These are phyloP conservation scores for Takashimella koratensis DNA, from an alignment of 1,284 basidiomycete genomes.

Conservation along the genomic window DNA sequence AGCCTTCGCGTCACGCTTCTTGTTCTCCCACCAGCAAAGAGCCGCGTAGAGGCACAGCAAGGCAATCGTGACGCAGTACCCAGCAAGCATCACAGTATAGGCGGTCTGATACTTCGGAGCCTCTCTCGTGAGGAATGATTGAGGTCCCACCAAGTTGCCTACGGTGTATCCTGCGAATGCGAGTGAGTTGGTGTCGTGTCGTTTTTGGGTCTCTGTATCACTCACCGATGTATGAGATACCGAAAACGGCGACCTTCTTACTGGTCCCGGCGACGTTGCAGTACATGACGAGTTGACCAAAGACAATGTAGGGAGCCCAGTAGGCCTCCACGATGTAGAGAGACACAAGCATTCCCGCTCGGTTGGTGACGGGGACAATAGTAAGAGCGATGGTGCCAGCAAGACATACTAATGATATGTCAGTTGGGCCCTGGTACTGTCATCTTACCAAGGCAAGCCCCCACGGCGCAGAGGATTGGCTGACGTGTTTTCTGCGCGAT, in stretches of 20 bases:
- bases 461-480: constrained; percentile 15
- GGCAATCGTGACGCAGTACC: constrained; percentile 22
- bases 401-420: constrained; percentile 2
- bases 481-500: constrained; percentile 19
- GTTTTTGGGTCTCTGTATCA: too few relatives aligned
- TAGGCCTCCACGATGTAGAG: constrained; percentile 24
- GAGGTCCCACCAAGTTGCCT: constrained; percentile 27
- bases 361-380: constrained; percentile 21
- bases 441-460: constrained; percentile 13
- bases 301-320: constrained; percentile 22
- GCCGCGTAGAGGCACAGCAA: constrained; percentile 14
- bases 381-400: constrained; percentile 18
- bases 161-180: constrained; percentile 23
- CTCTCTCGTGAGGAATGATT: constrained; percentile 23
- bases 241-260: constrained; percentile 30
- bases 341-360: constrained; percentile 22
- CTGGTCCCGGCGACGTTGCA: constrained; percentile 28
- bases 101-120: constrained; percentile 25
- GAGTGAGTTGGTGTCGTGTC: too few relatives aligned
- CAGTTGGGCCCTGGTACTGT: neutral
- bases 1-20: constrained; percentile 16
- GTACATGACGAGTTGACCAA: constrained; percentile 20
- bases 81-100: constrained; percentile 22
- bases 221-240: constrained; percentile 30
- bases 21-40: constrained; percentile 21